A percentile compares a stretch with the other conserved stretches of the same genome.
Conservation (phyloP, 768 basidiomycete genomes). For the Mycena belliarum region DNA sequence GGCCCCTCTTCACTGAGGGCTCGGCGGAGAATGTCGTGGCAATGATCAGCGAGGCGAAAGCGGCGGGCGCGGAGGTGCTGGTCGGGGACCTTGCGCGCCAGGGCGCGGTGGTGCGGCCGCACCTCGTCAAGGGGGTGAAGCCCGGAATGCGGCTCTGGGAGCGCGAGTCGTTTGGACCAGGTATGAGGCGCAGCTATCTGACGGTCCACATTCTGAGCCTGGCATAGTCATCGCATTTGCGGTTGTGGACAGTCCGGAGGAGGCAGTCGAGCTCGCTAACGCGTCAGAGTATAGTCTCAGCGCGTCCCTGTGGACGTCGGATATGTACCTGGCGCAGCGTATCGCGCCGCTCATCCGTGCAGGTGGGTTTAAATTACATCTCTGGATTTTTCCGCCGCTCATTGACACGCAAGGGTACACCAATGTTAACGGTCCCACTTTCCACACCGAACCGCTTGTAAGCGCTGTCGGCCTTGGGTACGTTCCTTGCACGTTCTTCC, state of each 20-base stretch:
- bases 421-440: slow-evolving; percentile 52
- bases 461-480: slow-evolving; percentile 12
- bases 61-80: slow-evolving; percentile 45
- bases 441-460: slow-evolving; percentile 7
- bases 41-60: slow-evolving; percentile 46
- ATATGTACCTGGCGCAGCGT: slow-evolving; percentile 43
- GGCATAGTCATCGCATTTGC: slow-evolving; percentile 44
- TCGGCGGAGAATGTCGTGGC: slow-evolving; percentile 47
- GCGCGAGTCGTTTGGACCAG: slow-evolving; percentile 63
- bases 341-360: slow-evolving; percentile 50
- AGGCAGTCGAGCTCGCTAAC: slow-evolving; percentile 59
- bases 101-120: slow-evolving; percentile 50
- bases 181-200: slow-evolving; percentile 26
- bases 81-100: slow-evolving; percentile 43
- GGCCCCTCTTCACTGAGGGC: slow-evolving; percentile 43
- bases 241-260: slow-evolving; percentile 48
- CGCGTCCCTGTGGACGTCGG: slow-evolving; percentile 53
- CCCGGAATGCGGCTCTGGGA: slow-evolving; percentile 56
- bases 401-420: slow-evolving; percentile 42
- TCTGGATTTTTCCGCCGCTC: no score
- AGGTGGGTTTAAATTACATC: slow-evolving; percentile 31
- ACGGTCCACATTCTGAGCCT: background rate
- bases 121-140: slow-evolving; percentile 48
- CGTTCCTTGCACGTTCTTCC: background rate
- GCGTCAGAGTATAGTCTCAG: slow-evolving; percentile 51